Conservation (phyloP, 2,329 filamentous ascomycete genomes). For the Chalara sp. region DNA sequence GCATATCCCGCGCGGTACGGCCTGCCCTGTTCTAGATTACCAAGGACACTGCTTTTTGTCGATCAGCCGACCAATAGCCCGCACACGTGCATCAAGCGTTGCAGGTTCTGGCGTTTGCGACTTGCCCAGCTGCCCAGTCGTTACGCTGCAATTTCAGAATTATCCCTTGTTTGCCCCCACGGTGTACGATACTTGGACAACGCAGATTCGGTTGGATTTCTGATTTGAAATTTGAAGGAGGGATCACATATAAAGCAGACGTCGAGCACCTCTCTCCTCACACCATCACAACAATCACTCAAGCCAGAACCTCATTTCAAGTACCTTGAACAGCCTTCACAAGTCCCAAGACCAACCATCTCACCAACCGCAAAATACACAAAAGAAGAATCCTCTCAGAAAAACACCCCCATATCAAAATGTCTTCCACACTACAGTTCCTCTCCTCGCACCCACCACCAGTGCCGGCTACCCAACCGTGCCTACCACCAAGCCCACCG, state of each 20-base stretch:
- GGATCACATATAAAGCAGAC: not conserved
- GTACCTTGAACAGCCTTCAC: constrained; percentile 11
- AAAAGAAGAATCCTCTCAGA: not conserved
- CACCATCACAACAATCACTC: not conserved
- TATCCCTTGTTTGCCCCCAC: too few species aligned
- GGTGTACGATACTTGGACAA: too few species aligned
- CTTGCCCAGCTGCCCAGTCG: too few species aligned
- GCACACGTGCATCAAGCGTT: not conserved
- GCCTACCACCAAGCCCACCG: not conserved
- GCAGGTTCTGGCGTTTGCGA: too few species aligned
- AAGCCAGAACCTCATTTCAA: not conserved
- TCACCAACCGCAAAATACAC: too few species aligned
- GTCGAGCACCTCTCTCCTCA: not conserved
- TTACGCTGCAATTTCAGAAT: too few species aligned
- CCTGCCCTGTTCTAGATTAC: not conserved
- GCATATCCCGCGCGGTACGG: not conserved
- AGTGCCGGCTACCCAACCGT: constrained; percentile 18
- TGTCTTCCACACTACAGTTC: constrained; percentile 8
- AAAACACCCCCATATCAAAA: constrained; percentile 2
- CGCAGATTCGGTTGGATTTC: too few species aligned
- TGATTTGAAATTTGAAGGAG: too few species aligned
- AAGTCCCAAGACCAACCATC: constrained; percentile 5
- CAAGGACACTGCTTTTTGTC: not conserved
- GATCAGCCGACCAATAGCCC: not conserved
- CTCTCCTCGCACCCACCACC: constrained; percentile 22